Conservation (phyloP, 352 stramenopile species). For the Pythium aristosporum region DNA sequence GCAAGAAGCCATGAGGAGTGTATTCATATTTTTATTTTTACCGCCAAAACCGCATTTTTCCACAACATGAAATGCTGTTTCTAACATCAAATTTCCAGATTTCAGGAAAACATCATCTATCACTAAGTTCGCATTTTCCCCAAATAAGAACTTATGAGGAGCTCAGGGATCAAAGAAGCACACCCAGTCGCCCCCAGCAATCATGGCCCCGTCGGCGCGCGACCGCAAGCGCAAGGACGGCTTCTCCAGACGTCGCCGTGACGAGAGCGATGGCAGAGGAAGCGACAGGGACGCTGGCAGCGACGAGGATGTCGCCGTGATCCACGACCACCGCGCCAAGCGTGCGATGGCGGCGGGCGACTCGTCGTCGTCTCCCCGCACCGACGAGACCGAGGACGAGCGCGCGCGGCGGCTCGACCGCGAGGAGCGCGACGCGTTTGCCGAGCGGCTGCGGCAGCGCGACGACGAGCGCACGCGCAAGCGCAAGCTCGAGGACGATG, state of each 20-base stretch:
- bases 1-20: slow-evolving; percentile 15
- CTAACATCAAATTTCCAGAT: background rate
- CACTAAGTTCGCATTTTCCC: slow-evolving; percentile 13
- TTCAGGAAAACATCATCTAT: background rate
- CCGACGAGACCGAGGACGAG: slow-evolving; percentile 38
- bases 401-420: slow-evolving; percentile 54
- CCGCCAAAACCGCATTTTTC: background rate
- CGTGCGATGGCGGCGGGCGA: slow-evolving; percentile 12
- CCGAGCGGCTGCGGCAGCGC: slow-evolving; percentile 66
- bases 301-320: slow-evolving; percentile 24
- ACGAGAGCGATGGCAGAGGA: slow-evolving; percentile 6
- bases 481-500: slow-evolving; percentile 36
- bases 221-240: slow-evolving; percentile 26
- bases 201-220: slow-evolving; percentile 3
- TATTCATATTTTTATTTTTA: background rate
- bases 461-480: slow-evolving; percentile 78
- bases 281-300: slow-evolving; percentile 18
- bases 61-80: background rate
- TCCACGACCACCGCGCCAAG: slow-evolving; percentile 27
- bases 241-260: slow-evolving; percentile 27
- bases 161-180: slow-evolving; percentile 6
- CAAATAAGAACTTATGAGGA: slow-evolving; percentile 16
- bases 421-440: slow-evolving; percentile 81
- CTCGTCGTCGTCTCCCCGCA: background rate
- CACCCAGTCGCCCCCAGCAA: background rate